phyloP scores from a whole-genome alignment of 2,329 filamentous ascomycete genomes.

The Neoarthrinium moseri region DNA sequence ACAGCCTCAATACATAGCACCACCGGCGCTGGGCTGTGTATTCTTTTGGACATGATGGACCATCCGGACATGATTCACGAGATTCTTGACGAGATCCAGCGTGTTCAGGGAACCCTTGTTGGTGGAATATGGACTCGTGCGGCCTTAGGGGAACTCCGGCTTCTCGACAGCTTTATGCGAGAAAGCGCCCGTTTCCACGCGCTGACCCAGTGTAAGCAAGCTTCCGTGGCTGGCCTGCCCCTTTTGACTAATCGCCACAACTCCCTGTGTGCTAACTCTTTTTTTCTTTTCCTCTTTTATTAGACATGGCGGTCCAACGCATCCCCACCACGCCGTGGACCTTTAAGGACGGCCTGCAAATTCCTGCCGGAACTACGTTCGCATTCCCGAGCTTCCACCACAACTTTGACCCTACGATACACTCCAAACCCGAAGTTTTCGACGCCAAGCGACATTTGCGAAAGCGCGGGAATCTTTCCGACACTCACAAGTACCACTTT shows the following conservation, averaged over 20 bases:
- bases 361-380: constrained; percentile 16
- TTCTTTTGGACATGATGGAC: constrained; percentile 14
- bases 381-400: constrained; percentile 3
- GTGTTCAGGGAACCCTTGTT: not conserved
- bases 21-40: constrained; percentile 2
- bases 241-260: not conserved
- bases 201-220: constrained; percentile 11
- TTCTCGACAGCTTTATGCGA: constrained; percentile 21
- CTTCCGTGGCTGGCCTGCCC: too few species aligned
- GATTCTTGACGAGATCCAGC: constrained; percentile 12
- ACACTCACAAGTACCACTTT: constrained; percentile 13
- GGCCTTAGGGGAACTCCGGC: constrained; percentile 2
- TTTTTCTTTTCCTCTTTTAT: not conserved
- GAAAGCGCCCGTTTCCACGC: constrained; percentile 24
- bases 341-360: constrained; percentile 14
- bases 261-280: constrained; percentile 1
- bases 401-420: constrained; percentile 15
- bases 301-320: constrained; percentile 8
- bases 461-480: constrained; percentile 6
- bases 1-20: constrained; percentile 10
- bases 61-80: constrained; percentile 10
- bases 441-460: constrained; percentile 1
- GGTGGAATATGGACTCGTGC: constrained; percentile 9
- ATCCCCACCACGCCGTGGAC: not conserved
- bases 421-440: constrained; percentile 14